phyloP scores from a whole-genome alignment of 208 protist species.

The Blastocrithidia nonstop region DNA sequence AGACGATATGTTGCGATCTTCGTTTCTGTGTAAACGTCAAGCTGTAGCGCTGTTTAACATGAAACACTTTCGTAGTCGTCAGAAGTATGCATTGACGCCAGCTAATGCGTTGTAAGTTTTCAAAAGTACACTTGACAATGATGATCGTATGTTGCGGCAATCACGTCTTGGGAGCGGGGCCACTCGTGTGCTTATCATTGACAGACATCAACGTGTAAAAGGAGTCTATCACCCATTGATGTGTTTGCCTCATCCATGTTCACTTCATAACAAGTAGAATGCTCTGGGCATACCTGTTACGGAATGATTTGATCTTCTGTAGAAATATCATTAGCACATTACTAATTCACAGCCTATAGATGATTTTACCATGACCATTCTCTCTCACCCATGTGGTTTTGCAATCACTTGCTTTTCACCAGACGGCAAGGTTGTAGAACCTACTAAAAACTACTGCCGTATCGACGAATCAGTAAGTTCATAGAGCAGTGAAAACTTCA shows the following conservation, averaged over 20 bases:
- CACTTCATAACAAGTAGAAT: constrained; percentile 12
- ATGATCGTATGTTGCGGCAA: constrained; percentile 61
- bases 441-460: no score
- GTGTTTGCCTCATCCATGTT: constrained; percentile 50
- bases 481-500: no score
- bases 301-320: constrained; percentile 21
- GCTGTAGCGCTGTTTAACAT: constrained; percentile 73
- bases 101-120: constrained; percentile 18
- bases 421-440: constrained; percentile 11
- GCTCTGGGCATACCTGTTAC: constrained; percentile 42
- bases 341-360: no score
- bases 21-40: constrained; percentile 9
- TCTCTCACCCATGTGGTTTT: constrained; percentile 27
- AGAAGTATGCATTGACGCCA: constrained; percentile 33
- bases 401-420: constrained; percentile 12
- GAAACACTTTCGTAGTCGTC: constrained; percentile 50
- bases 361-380: constrained; percentile 11
- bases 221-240: constrained; percentile 58
- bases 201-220: constrained; percentile 59
- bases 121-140: constrained; percentile 14
- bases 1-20: constrained; percentile 3
- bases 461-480: no score
- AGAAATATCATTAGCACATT: no score
- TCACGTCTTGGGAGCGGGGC: constrained; percentile 32
- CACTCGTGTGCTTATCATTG: constrained; percentile 64